Conservation (phyloP, 2,329 filamentous ascomycete species). For the Leptoxyphium fumago region DNA sequence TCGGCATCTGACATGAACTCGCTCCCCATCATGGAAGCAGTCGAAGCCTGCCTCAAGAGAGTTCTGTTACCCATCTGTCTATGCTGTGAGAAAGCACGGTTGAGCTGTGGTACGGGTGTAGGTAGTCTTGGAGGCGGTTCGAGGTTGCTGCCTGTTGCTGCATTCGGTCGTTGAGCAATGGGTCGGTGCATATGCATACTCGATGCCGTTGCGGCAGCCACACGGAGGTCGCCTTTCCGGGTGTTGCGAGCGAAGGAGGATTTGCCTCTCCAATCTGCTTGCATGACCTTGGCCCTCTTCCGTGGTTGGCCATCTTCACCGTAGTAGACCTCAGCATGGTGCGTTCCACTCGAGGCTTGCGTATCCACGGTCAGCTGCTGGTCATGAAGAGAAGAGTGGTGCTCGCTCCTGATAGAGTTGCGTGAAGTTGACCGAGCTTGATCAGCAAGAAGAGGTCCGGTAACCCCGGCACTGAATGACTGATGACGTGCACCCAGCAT, state of each 20-base stretch:
- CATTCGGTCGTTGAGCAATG: conserved; percentile 37
- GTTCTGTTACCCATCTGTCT: conserved; percentile 15
- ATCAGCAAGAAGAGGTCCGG: conserved; percentile 12
- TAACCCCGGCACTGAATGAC: conserved; percentile 13
- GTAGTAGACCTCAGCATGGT: conserved; percentile 14
- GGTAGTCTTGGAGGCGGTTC: conserved; percentile 64
- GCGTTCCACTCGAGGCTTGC: conserved; percentile 2
- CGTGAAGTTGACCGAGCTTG: conserved; percentile 20
- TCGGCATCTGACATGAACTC: conserved; percentile 25
- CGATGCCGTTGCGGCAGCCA: conserved; percentile 80
- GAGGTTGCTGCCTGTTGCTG: conserved; percentile 38
- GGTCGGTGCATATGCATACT: conserved; percentile 77
- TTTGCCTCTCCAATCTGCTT: conserved; percentile 57
- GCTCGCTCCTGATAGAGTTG: conserved; percentile 20
- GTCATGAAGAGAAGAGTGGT: conserved; percentile 10
- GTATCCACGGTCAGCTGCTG: conserved; percentile 9
- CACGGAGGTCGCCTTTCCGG: conserved; percentile 51
- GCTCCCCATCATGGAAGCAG: conserved; percentile 15
- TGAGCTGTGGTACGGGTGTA: conserved; percentile 51
- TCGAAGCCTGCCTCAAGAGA: conserved; percentile 17
- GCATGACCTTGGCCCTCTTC: conserved; percentile 68
- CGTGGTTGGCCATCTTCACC: conserved; percentile 43
- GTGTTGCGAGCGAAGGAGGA: conserved; percentile 53
- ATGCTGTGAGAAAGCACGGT: conserved; percentile 19
- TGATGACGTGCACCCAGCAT: conserved; percentile 20